These are phyloP conservation scores for Aspergillus alliaceus DNA, from an alignment of 2,329 filamentous ascomycete genomes.

Conservation along the genomic window DNA sequence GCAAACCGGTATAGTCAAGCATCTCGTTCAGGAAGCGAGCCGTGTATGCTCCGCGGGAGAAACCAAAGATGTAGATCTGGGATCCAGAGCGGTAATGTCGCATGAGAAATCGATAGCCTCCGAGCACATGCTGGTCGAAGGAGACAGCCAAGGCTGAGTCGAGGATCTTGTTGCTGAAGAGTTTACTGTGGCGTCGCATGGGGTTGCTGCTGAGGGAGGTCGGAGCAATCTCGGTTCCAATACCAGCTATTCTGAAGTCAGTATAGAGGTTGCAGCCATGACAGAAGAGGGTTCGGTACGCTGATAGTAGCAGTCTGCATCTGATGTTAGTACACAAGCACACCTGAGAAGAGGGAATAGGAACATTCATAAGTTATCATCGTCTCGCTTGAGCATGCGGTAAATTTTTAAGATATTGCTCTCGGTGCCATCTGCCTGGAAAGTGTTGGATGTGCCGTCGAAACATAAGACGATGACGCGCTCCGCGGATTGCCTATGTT, in stretches of 20 bases:
- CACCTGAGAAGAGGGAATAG: slow-evolving; percentile 6
- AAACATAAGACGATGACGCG: slow-evolving; percentile 32
- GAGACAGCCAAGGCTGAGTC: slow-evolving; percentile 17
- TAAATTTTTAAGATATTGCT: slow-evolving; percentile 47
- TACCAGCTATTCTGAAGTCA: background rate
- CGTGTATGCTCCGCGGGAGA: slow-evolving; percentile 26
- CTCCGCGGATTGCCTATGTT: background rate
- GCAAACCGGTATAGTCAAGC: slow-evolving; percentile 19
- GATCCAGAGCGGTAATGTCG: slow-evolving; percentile 15
- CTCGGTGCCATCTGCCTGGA: slow-evolving; percentile 37
- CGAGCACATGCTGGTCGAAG: slow-evolving; percentile 21
- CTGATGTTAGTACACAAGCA: background rate
- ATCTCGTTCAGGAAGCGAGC: slow-evolving; percentile 25
- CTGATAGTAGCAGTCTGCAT: slow-evolving; percentile 16
- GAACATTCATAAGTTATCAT: slow-evolving; percentile 13
- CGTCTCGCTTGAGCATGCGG: slow-evolving; percentile 36
- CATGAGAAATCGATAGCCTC: slow-evolving; percentile 21
- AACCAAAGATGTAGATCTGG: slow-evolving; percentile 25
- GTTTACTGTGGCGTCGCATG: slow-evolving; percentile 12
- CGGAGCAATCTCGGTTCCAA: background rate
- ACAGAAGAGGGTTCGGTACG: background rate
- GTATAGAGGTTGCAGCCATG: background rate
- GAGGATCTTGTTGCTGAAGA: slow-evolving; percentile 9
- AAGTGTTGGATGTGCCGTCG: slow-evolving; percentile 44
- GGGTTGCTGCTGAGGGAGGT: slow-evolving; percentile 1